Percentiles rank a stretch among this genome's conserved stretches.
Conservation (phyloP, 2,329 filamentous ascomycete species). For the Monosporascus sp. region DNA sequence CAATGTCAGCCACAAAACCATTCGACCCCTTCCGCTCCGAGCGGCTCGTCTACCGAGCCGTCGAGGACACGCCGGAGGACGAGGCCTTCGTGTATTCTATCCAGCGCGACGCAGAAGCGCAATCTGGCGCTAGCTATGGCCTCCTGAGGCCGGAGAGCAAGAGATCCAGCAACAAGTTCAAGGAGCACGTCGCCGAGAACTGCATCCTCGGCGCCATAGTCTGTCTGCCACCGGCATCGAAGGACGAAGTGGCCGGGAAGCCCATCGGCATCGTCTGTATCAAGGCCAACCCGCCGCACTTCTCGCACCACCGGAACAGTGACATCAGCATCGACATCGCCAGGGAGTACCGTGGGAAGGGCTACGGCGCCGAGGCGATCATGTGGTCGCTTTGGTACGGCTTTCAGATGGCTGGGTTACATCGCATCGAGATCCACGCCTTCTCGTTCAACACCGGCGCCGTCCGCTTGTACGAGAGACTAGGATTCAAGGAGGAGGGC, state of each 20-base stretch:
- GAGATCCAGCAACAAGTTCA: constrained; percentile 22
- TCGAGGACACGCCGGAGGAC: constrained; percentile 28
- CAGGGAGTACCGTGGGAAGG: constrained; percentile 23
- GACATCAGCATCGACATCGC: constrained; percentile 30
- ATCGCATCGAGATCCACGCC: constrained; percentile 29
- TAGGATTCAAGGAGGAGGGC: constrained; percentile 32
- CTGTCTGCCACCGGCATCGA: constrained; percentile 24
- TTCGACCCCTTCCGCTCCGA: constrained; percentile 30
- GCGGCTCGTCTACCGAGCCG: constrained; percentile 32
- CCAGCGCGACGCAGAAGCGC: constrained; percentile 23
- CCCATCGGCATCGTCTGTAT: constrained; percentile 31
- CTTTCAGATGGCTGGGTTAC: constrained; percentile 30
- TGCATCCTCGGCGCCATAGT: constrained; percentile 32
- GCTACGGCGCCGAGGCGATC: constrained; percentile 35
- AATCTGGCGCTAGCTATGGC: constrained; percentile 21
- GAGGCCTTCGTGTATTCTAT: constrained; percentile 25
- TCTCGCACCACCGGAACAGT: constrained; percentile 36
- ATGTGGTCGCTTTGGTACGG: constrained; percentile 30
- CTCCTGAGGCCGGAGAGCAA: constrained; percentile 26
- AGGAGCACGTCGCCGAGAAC: constrained; percentile 21
- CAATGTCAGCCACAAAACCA: constrained; percentile 14
- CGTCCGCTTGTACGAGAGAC: constrained; percentile 25
- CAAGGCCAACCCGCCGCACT: constrained; percentile 12
- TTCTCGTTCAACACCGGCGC: constrained; percentile 30
- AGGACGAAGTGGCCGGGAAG: constrained; percentile 3